These are phyloP conservation scores for Kodamaea alishanica DNA, from an alignment of 1,139 yeast species.

Conservation along the genomic window DNA sequence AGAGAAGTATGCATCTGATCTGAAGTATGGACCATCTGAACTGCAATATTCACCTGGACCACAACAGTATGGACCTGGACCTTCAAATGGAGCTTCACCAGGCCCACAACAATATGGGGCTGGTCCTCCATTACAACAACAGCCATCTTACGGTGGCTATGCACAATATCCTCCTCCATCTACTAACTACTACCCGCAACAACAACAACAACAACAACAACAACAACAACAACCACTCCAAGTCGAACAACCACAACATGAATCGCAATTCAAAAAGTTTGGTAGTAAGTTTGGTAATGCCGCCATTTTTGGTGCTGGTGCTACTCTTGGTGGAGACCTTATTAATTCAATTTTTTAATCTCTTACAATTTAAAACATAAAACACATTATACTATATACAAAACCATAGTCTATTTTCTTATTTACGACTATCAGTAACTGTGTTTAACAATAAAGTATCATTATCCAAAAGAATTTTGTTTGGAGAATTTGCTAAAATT, in stretches of 20 bases:
- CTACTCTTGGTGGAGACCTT: slow-evolving; percentile 84
- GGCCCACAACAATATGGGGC: slow-evolving; percentile 15
- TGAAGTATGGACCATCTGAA: slow-evolving; percentile 21
- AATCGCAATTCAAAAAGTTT: slow-evolving; percentile 53
- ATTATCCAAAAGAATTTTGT: slow-evolving; percentile 85
- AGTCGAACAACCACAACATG: slow-evolving; percentile 11
- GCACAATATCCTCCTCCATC: slow-evolving; percentile 52
- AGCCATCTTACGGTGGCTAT: slow-evolving; percentile 40
- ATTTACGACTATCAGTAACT: slow-evolving; percentile 58
- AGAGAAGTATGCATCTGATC: slow-evolving; percentile 2
- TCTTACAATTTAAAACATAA: neutral
- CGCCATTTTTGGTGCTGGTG: slow-evolving; percentile 96
- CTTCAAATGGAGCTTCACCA: slow-evolving; percentile 11
- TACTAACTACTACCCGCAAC: slow-evolving; percentile 37
- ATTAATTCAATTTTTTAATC: slow-evolving; percentile 75
- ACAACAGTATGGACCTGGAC: slow-evolving; percentile 14
- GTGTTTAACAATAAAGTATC: slow-evolving; percentile 91
- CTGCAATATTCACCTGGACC: slow-evolving; percentile 17
- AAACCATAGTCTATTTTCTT: neutral
- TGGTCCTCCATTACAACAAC: slow-evolving; percentile 20
- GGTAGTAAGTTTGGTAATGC: slow-evolving; percentile 90
- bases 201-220: slow-evolving; percentile 19
- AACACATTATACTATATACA: neutral
- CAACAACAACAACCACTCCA: slow-evolving; percentile 10
- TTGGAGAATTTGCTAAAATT: slow-evolving; percentile 82